A percentile compares a stretch with the other conserved stretches of the same genome.
Evolutionary conservation across 257 asterid species (phyloP).

Genomic region (Penstemon barbatus): DNA sequence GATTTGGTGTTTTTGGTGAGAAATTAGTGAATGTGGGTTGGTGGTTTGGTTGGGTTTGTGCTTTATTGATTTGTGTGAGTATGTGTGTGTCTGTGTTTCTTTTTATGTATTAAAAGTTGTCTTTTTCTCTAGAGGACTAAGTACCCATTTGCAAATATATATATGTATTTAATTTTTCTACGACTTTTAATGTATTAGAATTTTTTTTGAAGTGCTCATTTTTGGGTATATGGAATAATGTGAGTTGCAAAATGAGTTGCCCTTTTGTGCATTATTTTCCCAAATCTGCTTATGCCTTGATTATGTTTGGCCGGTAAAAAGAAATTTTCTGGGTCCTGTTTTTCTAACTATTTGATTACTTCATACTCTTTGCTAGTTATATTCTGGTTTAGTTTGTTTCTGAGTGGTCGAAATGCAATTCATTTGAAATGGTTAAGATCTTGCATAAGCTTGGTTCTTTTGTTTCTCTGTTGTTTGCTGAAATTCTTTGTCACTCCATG

Average conservation of each 20-base stretch:
- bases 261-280: not conserved
- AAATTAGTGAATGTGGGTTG: slow-evolving; percentile 22
- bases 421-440: not conserved
- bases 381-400: not conserved
- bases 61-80: not conserved
- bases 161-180: not conserved
- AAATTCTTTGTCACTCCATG: too few species aligned
- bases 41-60: not conserved
- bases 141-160: too few species aligned
- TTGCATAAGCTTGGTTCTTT: not conserved
- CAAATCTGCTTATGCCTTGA: not conserved
- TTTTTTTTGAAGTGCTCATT: not conserved
- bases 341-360: not conserved
- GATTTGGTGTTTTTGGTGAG: slow-evolving; percentile 8
- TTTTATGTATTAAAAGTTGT: not conserved
- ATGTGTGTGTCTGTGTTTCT: not conserved
- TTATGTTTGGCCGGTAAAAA: not conserved
- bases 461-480: too few species aligned
- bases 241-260: not conserved
- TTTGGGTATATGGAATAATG: not conserved
- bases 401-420: not conserved
- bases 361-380: not conserved
- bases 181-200: not conserved
- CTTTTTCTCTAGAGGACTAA: not conserved
- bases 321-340: not conserved